These are phyloP conservation scores for Boletus vinaceobasis DNA, from an alignment of 768 basidiomycete species.

Conservation along the genomic window DNA sequence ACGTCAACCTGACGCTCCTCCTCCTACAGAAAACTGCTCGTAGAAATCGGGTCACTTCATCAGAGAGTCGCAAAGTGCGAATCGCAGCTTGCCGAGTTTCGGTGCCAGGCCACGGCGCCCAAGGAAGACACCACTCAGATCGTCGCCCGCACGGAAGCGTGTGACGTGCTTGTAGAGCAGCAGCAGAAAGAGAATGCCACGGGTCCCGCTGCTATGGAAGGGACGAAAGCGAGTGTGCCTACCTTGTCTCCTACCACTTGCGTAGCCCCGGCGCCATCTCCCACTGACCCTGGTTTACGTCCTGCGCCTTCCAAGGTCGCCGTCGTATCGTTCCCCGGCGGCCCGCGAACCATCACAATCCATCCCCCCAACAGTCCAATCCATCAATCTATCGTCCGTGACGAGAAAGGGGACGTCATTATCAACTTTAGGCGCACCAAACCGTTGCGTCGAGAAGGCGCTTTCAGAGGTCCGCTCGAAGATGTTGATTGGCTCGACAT, in stretches of 20 bases:
- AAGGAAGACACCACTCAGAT: conserved; percentile 8
- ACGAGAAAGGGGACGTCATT: conserved; percentile 16
- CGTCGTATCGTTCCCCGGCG: conserved; percentile 17
- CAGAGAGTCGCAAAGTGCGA: conserved; percentile 9
- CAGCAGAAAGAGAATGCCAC: conserved; percentile 6
- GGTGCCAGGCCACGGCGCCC: neutral
- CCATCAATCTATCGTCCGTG: conserved; percentile 13
- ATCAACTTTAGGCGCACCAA: conserved; percentile 8
- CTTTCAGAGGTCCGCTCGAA: conserved; percentile 13
- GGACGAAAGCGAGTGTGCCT: neutral
- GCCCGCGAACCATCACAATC: conserved; percentile 21
- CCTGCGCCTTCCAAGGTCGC: conserved; percentile 3
- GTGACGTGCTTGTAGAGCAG: neutral
- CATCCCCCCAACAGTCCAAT: conserved; percentile 16
- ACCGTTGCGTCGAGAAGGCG: conserved; percentile 20
- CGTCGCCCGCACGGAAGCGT: conserved; percentile 2
- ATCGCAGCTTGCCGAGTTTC: conserved; percentile 5
- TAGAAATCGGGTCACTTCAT: conserved; percentile 6
- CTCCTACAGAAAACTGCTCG: conserved; percentile 3
- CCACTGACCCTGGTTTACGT: neutral
- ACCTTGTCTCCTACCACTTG: neutral
- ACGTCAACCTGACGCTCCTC: neutral
- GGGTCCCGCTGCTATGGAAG: conserved; percentile 2
- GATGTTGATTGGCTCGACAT: conserved; percentile 4
- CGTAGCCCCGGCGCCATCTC: neutral